Evolutionary conservation across 1,284 basidiomycete genomes (phyloP), one percentile per base, ranked within the genome.

Genomic region (Irpex sp.): DNA sequence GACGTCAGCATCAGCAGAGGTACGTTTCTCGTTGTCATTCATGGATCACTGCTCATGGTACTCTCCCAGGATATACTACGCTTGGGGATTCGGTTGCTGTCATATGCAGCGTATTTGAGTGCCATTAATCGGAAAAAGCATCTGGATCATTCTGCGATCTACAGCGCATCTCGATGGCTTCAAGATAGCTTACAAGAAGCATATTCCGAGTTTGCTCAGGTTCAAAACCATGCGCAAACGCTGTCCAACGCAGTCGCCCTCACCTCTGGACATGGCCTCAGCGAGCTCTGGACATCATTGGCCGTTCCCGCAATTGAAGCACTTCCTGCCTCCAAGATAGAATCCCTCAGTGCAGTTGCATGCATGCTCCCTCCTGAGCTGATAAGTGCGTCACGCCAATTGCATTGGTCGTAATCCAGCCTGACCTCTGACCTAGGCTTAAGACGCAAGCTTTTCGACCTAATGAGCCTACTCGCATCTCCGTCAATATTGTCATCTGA

Each of bases 191-290:
- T 86, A 9, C 68, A 76, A 19, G 68, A 72, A 36, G 69, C 75
- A 59, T 74, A 79, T 0, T 59, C 74, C 9, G 44, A 57, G 8
- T 80, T 84, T 59, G 59, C 64, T 1, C 58, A 64, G 37, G 67
- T 86, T 38, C 66, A 66, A 11, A 62, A 60, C 26, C 68, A 72
- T 34, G 76, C 74, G 11, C 63, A 73, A 57, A 64, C 67, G 36
- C 73, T 89, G 4, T 74, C 77, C 59, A 70, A 77, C 3, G 65
- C 73, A 3, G 74, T 85, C n/a, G 81, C 81, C n/a, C 77, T 82
- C 4, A 79, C 81, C 15, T 79, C 80, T 19, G 88, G 88, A 8
- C 76, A 81, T 31, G 87, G 87, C 31, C 69, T 89, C 6, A 21
- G 57, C 7, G 58, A 64, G 19, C 49, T 68, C 21, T 68, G 63